These are phyloP conservation scores for Chloromonas sp. DNA, from an alignment of 163 green algal genomes.

Conservation along the genomic window DNA sequence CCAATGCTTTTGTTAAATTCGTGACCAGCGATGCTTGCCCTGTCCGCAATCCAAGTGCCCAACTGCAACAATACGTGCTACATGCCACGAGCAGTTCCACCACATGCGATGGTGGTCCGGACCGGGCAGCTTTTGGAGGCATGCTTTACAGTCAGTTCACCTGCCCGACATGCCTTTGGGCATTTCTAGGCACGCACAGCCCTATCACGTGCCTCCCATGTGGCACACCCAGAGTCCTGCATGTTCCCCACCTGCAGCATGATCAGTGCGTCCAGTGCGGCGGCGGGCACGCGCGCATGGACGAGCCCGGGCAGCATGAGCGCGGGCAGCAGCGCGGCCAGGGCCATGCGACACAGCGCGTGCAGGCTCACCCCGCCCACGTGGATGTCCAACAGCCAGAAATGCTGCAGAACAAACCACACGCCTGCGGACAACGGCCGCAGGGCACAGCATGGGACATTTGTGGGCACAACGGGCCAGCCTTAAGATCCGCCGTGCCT, in stretches of 20 bases:
- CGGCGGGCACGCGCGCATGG: slow-evolving; percentile 3
- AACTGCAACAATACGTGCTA: background rate
- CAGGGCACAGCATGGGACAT: background rate
- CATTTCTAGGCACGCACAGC: too few relatives aligned
- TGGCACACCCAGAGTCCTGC: background rate
- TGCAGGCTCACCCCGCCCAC: slow-evolving; percentile 54
- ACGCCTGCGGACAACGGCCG: slow-evolving; percentile 11
- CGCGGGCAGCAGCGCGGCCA: slow-evolving; percentile 56
- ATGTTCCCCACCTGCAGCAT: slow-evolving; percentile 41
- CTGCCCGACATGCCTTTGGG: background rate
- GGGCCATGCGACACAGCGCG: slow-evolving; percentile 55
- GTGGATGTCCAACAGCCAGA: slow-evolving; percentile 77
- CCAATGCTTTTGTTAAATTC: too few relatives aligned
- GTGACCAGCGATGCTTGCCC: too few relatives aligned
- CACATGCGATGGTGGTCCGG: too few relatives aligned
- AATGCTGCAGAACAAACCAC: slow-evolving; percentile 88
- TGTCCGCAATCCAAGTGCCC: too few relatives aligned
- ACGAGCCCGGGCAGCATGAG: slow-evolving; percentile 73
- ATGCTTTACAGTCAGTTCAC: background rate
- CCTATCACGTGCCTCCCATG: background rate
- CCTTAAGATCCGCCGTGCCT: too few relatives aligned
- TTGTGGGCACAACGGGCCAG: background rate
- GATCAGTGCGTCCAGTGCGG: slow-evolving; percentile 31
- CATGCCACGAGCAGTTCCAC: background rate
- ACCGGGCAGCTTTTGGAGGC: background rate